Conservation (phyloP, 495 filamentous ascomycete species). For the Schizothecium vesticola region DNA sequence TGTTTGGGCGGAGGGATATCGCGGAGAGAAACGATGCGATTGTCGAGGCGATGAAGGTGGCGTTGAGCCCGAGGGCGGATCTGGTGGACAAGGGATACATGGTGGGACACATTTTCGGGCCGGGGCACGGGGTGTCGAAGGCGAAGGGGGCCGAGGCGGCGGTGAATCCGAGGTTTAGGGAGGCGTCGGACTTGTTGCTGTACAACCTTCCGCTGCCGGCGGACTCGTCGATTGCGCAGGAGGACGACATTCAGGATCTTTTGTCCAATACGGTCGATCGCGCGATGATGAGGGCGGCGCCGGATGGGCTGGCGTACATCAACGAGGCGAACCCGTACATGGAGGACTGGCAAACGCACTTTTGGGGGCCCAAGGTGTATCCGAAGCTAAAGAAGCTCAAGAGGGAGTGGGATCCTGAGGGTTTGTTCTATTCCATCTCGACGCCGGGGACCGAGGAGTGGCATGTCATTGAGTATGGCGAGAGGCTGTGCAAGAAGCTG, state of each 20-base stretch:
- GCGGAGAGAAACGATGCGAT: conserved; percentile 14
- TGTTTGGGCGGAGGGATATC: conserved; percentile 28
- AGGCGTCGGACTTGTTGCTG: conserved; percentile 5
- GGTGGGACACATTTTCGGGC: conserved; percentile 30
- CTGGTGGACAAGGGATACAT: conserved; percentile 21
- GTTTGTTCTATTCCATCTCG: conserved; percentile 36
- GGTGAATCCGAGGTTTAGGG: conserved; percentile 45
- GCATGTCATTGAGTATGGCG: conserved; percentile 32
- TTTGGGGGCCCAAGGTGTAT: conserved; percentile 28
- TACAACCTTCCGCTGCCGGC: conserved; percentile 1
- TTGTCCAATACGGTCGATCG: conserved; percentile 11
- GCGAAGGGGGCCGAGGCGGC: conserved; percentile 25
- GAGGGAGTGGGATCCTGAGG: conserved; percentile 47
- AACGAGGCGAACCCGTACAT: conserved; percentile 43
- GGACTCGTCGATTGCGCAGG: neutral
- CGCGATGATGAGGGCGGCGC: conserved; percentile 22
- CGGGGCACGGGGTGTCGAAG: conserved; percentile 19
- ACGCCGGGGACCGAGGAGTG: conserved; percentile 31
- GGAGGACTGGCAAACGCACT: conserved; percentile 17
- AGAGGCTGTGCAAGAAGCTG: conserved; percentile 25
- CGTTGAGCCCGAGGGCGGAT: conserved; percentile 20
- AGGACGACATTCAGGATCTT: conserved; percentile 1
- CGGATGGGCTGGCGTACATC: conserved; percentile 29
- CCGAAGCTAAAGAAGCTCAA: conserved; percentile 32
- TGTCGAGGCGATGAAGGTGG: neutral